Conservation (phyloP, 2,329 filamentous ascomycete species). For the Cladosporium sp. region DNA sequence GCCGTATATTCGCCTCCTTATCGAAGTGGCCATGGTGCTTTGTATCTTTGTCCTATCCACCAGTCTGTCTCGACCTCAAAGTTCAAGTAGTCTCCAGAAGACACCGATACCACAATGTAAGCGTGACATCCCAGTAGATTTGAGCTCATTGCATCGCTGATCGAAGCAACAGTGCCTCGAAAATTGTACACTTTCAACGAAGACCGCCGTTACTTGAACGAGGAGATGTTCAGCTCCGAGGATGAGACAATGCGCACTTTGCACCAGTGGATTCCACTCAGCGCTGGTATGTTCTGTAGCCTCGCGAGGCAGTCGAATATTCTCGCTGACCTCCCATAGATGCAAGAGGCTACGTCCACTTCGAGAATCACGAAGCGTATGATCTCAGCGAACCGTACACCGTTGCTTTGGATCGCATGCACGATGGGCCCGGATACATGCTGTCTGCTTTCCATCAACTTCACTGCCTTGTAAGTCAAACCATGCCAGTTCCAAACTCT, state of each 20-base stretch:
- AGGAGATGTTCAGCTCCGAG: slow-evolving; percentile 10
- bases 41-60: slow-evolving; percentile 8
- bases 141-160: background rate
- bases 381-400: slow-evolving; percentile 12
- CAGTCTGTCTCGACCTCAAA: background rate
- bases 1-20: slow-evolving; percentile 3
- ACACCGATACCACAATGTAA: slow-evolving; percentile 7
- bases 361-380: slow-evolving; percentile 5
- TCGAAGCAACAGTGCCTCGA: background rate
- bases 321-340: background rate
- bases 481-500: background rate
- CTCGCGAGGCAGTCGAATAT: background rate
- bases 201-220: slow-evolving; percentile 11
- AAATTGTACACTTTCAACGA: slow-evolving; percentile 10
- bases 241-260: slow-evolving; percentile 7
- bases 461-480: slow-evolving; percentile 22
- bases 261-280: slow-evolving; percentile 12
- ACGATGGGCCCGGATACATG: slow-evolving; percentile 17
- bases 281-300: background rate
- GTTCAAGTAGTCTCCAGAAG: background rate
- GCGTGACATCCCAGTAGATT: background rate
- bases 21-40: slow-evolving; percentile 6
- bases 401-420: slow-evolving; percentile 1
- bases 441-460: slow-evolving; percentile 27
- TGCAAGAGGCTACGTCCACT: slow-evolving; percentile 11